Percentiles rank a stretch among this genome's conserved stretches.
Evolutionary conservation across 495 filamentous ascomycete species (phyloP).

Genomic region (Penicillium angulare): DNA sequence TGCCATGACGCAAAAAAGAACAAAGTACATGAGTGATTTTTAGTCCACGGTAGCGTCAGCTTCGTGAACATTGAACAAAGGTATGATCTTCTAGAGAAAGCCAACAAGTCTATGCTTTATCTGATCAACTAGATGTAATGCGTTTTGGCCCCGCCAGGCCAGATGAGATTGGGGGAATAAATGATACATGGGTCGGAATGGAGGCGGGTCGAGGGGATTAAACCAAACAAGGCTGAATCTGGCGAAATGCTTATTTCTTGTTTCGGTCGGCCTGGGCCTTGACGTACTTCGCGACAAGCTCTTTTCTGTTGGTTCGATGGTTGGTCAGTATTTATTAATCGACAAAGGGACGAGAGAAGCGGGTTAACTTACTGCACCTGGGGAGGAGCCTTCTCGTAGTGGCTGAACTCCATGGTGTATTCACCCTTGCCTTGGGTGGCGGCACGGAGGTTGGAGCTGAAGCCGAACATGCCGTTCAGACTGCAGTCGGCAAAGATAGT

Average conservation of each 20-base stretch:
- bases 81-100: conserved; percentile 2
- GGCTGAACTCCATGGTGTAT: conserved; percentile 98
- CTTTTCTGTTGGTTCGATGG: conserved; percentile 57
- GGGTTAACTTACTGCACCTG: conserved; percentile 76
- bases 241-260: conserved; percentile 52
- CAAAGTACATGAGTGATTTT: conserved; percentile 17
- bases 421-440: conserved; percentile 98
- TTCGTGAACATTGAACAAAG: background rate
- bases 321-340: conserved; percentile 10
- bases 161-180: conserved; percentile 3
- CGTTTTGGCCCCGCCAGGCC: conserved; percentile 5
- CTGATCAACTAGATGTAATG: conserved; percentile 5
- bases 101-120: conserved; percentile 3
- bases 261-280: conserved; percentile 78
- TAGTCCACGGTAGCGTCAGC: conserved; percentile 8
- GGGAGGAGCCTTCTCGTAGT: conserved; percentile 82
- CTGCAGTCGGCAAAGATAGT: conserved; percentile 91
- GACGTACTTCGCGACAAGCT: conserved; percentile 82
- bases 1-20: conserved; percentile 25
- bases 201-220: background rate
- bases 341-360: background rate
- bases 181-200: conserved; percentile 18
- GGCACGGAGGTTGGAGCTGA: conserved; percentile 83
- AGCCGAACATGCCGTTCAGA: conserved; percentile 96
- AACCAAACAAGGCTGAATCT: background rate